phyloP scores from a whole-genome alignment of 2,329 filamentous ascomycete genomes.

The Penicillium sp. region DNA sequence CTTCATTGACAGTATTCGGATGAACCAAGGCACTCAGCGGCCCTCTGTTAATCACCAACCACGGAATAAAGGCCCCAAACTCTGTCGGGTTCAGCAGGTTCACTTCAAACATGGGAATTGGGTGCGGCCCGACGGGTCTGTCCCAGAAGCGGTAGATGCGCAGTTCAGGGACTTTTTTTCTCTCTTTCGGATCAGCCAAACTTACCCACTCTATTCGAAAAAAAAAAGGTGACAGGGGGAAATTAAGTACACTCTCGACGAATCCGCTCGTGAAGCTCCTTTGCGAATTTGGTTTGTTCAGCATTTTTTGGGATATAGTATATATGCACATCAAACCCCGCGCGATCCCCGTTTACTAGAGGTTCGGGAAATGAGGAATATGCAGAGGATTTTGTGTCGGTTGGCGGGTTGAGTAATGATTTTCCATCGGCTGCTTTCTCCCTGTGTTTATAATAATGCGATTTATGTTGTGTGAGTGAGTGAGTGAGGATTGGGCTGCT shows the following conservation, averaged over 20 bases:
- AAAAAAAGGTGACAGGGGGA: neutral
- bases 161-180: conserved; percentile 68
- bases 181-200: conserved; percentile 39
- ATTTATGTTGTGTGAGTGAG: neutral
- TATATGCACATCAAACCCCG: conserved; percentile 83
- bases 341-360: conserved; percentile 60
- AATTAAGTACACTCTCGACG: neutral
- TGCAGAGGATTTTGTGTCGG: conserved; percentile 59
- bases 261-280: conserved; percentile 2
- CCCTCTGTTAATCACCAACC: conserved; percentile 77
- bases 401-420: conserved; percentile 65
- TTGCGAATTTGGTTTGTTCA: neutral
- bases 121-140: conserved; percentile 74
- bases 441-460: conserved; percentile 24
- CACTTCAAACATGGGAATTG: conserved; percentile 86
- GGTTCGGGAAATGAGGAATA: conserved; percentile 69
- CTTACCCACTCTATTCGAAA: neutral
- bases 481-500: conserved; percentile 1
- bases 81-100: conserved; percentile 81
- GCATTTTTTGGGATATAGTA: conserved; percentile 32
- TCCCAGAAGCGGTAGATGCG: conserved; percentile 78
- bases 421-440: conserved; percentile 70
- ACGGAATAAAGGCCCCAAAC: conserved; percentile 84
- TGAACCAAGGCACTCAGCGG: conserved; percentile 76
- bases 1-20: conserved; percentile 61